A percentile compares a stretch with the other conserved stretches of the same genome.
These are phyloP conservation scores for Trichoderma atrobrunneum DNA, from an alignment of 2,329 filamentous ascomycete species.

Conservation along the genomic window DNA sequence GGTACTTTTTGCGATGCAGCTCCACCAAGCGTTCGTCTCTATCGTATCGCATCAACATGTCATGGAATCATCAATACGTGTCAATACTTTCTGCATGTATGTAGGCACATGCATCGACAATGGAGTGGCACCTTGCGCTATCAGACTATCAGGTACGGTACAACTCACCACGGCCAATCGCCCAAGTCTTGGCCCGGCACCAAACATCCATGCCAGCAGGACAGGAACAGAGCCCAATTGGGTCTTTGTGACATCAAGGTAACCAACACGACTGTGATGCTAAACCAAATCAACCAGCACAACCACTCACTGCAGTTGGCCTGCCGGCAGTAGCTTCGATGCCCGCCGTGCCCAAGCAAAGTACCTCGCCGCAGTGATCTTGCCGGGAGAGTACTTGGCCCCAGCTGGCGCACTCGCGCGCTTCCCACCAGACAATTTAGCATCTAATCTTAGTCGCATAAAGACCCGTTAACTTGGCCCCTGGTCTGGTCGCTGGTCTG, in stretches of 20 bases:
- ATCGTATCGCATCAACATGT: background rate
- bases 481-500: slow-evolving; percentile 13
- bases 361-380: background rate
- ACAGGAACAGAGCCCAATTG: background rate
- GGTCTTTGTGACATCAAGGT: background rate
- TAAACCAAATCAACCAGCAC: background rate
- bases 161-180: background rate
- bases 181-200: background rate
- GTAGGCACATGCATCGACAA: background rate
- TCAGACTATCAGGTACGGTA: background rate
- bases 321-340: background rate
- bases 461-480: slow-evolving; percentile 15
- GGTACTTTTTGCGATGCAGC: background rate
- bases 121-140: background rate
- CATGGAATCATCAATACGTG: background rate
- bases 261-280: background rate
- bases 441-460: slow-evolving; percentile 20
- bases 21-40: background rate
- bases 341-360: background rate
- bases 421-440: slow-evolving; percentile 11
- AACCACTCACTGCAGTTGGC: background rate
- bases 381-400: background rate
- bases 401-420: slow-evolving; percentile 7
- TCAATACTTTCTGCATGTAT: background rate
- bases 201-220: background rate